These are phyloP conservation scores for Lycium barbarum DNA, from an alignment of 257 asterid species.

Conservation along the genomic window DNA sequence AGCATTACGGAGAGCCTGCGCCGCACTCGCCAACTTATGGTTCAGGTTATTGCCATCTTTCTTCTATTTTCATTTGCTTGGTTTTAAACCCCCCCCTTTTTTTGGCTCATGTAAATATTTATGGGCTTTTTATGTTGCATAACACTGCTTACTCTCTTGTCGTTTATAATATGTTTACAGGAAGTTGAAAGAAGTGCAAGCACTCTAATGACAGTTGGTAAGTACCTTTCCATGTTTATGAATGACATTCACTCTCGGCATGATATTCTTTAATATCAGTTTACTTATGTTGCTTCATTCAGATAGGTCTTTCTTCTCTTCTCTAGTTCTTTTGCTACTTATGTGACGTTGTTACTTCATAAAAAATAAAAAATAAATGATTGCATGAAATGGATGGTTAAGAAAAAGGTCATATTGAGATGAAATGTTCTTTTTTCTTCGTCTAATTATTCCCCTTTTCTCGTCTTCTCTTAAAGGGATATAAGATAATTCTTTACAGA, in stretches of 20 bases:
- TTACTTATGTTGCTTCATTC: slow-evolving; percentile 10
- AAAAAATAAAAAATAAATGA: background rate
- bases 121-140: background rate
- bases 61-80: slow-evolving; percentile 20
- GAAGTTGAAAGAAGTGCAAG: slow-evolving; percentile 92
- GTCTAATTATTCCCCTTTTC: background rate
- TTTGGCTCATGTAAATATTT: background rate
- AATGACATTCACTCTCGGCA: slow-evolving; percentile 18
- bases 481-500: background rate
- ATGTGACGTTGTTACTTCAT: background rate
- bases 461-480: background rate
- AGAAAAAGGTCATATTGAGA: slow-evolving; percentile 9
- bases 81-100: background rate
- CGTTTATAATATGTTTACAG: slow-evolving; percentile 44
- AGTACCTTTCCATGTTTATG: slow-evolving; percentile 28
- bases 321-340: slow-evolving; percentile 15
- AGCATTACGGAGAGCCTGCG: slow-evolving; percentile 94
- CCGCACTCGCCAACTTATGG: slow-evolving; percentile 95
- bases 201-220: slow-evolving; percentile 92
- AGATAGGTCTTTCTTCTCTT: background rate
- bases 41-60: slow-evolving; percentile 69
- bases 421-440: background rate
- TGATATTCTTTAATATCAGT: background rate
- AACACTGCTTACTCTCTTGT: slow-evolving; percentile 25
- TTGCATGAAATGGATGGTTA: slow-evolving; percentile 10